phyloP scores from a whole-genome alignment of 2,329 filamentous ascomycete genomes.

The Sphaerulina musiva region DNA sequence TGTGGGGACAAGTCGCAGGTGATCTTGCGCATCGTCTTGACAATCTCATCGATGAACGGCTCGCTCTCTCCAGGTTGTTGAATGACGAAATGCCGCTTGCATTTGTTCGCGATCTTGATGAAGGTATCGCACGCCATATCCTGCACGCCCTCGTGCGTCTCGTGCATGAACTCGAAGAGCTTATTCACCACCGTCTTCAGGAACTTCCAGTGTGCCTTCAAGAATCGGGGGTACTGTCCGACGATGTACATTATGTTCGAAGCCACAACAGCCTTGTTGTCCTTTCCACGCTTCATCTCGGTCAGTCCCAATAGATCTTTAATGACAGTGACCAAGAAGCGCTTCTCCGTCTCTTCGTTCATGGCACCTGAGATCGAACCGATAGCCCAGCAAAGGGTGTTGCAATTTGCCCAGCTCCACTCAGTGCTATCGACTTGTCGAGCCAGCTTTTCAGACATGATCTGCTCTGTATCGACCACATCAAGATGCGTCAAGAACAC shows the following conservation, averaged over 20 bases:
- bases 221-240: slow-evolving; percentile 92
- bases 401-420: slow-evolving; percentile 99
- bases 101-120: slow-evolving; percentile 99
- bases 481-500: slow-evolving; percentile 97
- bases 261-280: slow-evolving; percentile 98
- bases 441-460: slow-evolving; percentile 98
- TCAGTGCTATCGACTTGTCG: slow-evolving; percentile 91
- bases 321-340: slow-evolving; percentile 96
- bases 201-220: slow-evolving; percentile 99
- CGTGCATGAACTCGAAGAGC: slow-evolving; percentile 99
- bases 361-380: slow-evolving; percentile 97
- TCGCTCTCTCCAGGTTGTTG: slow-evolving; percentile 90
- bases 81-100: slow-evolving; percentile 93
- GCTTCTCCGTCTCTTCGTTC: slow-evolving; percentile 99
- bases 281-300: slow-evolving; percentile 98
- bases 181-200: slow-evolving; percentile 99
- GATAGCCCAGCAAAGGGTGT: slow-evolving; percentile 98
- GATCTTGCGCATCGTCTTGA: slow-evolving; percentile 90
- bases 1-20: slow-evolving; percentile 92
- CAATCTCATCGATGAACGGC: slow-evolving; percentile 97
- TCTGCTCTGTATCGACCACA: slow-evolving; percentile 92
- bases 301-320: slow-evolving; percentile 95
- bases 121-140: slow-evolving; percentile 99
- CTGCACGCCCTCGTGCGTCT: slow-evolving; percentile 98
- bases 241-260: slow-evolving; percentile 99